These are phyloP conservation scores for Xylaria arbuscula DNA, from an alignment of 2,329 filamentous ascomycete genomes.

Conservation along the genomic window DNA sequence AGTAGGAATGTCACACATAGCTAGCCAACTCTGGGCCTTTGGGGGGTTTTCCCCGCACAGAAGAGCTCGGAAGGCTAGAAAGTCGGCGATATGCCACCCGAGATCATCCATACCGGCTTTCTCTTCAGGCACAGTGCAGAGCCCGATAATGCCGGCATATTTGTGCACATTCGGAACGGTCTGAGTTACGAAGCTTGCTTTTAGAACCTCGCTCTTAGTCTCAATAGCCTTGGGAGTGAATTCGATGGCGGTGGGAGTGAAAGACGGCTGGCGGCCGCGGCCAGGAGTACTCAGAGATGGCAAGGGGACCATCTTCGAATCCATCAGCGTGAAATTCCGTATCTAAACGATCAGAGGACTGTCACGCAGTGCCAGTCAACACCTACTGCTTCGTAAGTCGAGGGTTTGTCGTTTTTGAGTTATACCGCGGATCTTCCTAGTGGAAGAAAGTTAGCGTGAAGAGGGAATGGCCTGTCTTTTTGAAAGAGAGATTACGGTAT, in stretches of 20 bases:
- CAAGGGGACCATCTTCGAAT: constrained; percentile 12
- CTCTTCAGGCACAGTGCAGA: constrained; percentile 46
- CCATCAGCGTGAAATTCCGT: not conserved
- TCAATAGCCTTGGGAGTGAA: constrained; percentile 20
- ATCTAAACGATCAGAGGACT: not conserved
- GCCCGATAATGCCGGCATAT: constrained; percentile 40
- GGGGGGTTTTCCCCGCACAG: constrained; percentile 38
- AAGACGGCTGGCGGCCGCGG: not conserved
- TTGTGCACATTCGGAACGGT: constrained; percentile 40
- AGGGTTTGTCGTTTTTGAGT: not conserved
- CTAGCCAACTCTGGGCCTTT: constrained; percentile 45
- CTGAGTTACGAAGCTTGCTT: constrained; percentile 42
- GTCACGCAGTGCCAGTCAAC: not conserved
- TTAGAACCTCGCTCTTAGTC: constrained; percentile 29
- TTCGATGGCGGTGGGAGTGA: constrained; percentile 25
- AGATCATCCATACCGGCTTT: constrained; percentile 43
- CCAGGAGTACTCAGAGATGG: not conserved
- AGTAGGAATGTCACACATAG: constrained; percentile 41
- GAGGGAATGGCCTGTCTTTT: too few species aligned
- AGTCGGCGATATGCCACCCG: constrained; percentile 48
- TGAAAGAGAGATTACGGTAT: too few species aligned
- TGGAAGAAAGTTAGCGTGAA: not conserved
- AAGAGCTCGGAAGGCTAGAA: constrained; percentile 47
- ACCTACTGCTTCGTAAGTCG: not conserved
- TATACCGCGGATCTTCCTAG: not conserved